Evolutionary conservation across 2,329 filamentous ascomycete genomes (phyloP).

Genomic region (Cercospora sojina): DNA sequence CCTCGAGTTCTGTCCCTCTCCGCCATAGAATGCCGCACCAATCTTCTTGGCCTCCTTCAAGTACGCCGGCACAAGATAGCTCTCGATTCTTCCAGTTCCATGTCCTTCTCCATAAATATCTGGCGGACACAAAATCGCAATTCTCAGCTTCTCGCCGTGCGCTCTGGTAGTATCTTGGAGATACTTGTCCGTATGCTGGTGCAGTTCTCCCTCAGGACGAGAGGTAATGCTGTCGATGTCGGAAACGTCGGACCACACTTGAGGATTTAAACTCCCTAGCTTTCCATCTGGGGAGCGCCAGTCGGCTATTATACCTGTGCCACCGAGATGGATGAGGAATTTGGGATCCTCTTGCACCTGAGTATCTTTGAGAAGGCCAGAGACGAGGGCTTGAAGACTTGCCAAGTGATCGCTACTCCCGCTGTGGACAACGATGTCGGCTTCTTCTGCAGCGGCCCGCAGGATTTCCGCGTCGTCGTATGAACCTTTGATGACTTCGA

Average conservation of each 20-base stretch:
- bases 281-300: not conserved
- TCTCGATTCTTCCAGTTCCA: not conserved
- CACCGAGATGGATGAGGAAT: not conserved
- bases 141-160: not conserved
- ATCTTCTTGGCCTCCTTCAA: constrained; percentile 49
- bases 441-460: not conserved
- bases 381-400: not conserved
- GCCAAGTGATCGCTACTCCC: not conserved
- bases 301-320: not conserved
- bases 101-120: not conserved
- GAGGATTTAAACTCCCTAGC: not conserved
- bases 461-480: not conserved
- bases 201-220: constrained; percentile 55
- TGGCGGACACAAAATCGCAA: not conserved
- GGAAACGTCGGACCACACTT: not conserved
- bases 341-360: not conserved
- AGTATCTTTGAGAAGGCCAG: not conserved
- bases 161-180: not conserved
- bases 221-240: constrained; percentile 42
- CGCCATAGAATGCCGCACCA: constrained; percentile 46
- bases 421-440: not conserved
- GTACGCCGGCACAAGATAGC: constrained; percentile 42
- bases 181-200: constrained; percentile 65
- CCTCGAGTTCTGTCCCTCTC: constrained; percentile 53
- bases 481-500: not conserved